Evolutionary conservation across 2,329 filamentous ascomycete genomes (phyloP).

Genomic region (Cercospora sp.): DNA sequence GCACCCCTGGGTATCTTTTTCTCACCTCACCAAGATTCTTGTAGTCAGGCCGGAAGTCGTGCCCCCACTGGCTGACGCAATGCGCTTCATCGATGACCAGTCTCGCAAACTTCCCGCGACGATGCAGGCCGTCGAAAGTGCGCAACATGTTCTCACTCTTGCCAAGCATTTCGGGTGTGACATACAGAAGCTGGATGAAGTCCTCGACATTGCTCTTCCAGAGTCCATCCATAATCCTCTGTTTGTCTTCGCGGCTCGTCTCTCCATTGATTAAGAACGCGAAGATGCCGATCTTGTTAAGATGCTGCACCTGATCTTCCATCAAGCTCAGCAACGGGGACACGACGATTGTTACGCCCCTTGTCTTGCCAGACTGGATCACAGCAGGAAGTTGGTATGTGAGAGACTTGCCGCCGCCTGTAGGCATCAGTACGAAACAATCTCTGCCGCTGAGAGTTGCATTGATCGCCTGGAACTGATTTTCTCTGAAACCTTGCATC

Average conservation of each 20-base stretch:
- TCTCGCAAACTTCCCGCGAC: slow-evolving; percentile 71
- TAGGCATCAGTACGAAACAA: slow-evolving; percentile 95
- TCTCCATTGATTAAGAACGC: slow-evolving; percentile 83
- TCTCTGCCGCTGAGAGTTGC: slow-evolving; percentile 84
- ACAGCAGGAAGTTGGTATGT: slow-evolving; percentile 95
- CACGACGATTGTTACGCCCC: slow-evolving; percentile 88
- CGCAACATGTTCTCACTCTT: slow-evolving; percentile 71
- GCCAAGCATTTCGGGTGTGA: slow-evolving; percentile 95
- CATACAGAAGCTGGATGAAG: slow-evolving; percentile 82
- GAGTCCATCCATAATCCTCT: slow-evolving; percentile 65
- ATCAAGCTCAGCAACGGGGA: slow-evolving; percentile 93
- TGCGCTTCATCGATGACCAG: slow-evolving; percentile 99
- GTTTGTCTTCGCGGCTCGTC: slow-evolving; percentile 62
- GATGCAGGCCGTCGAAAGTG: slow-evolving; percentile 67
- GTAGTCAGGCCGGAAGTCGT: slow-evolving; percentile 96
- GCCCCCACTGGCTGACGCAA: slow-evolving; percentile 98
- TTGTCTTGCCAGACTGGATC: slow-evolving; percentile 74
- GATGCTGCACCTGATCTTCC: slow-evolving; percentile 91
- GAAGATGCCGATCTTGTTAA: slow-evolving; percentile 71
- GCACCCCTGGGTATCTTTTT: slow-evolving; percentile 70
- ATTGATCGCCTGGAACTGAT: slow-evolving; percentile 95
- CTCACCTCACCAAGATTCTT: slow-evolving; percentile 78
- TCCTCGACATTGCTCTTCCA: slow-evolving; percentile 66
- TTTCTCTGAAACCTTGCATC: slow-evolving; percentile 81
- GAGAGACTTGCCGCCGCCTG: slow-evolving; percentile 91